Base-by-base conservation (phyloP, 768 basidiomycete species). In the Leccinum longicurvipes region DNA sequence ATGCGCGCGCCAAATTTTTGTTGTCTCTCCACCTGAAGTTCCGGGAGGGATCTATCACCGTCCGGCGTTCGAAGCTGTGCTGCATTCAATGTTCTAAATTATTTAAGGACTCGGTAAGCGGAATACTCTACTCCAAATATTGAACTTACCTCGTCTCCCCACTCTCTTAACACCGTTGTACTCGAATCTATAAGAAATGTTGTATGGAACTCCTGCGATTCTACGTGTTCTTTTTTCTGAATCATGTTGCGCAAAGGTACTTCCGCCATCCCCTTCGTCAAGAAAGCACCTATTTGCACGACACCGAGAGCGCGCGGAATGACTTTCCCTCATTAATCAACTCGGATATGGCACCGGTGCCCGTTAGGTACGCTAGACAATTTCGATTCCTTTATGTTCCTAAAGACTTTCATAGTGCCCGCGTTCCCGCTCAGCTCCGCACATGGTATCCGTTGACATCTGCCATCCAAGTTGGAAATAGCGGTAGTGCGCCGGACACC, bases 11-110 rank as follows among this genome's bases (percentile, higher is more conserved):
- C 44, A 19, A 39, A 14, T 11, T 21, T 27, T 14, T 29, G 47
- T 50, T 28, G 56, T 55, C 54, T 41, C 47, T 15, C 28, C 25
- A 48, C 27, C 14, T 15, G 42, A 36, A 49, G 51, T 6, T 4
- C n/a, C 24, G 29, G 29, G 21, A 19, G 31, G 12, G 11, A 11
- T 48, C 47, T 10, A 3, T 9, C 23, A 19, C 24, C 8, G 31
- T 3, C 21, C 29, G 5, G 14, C 27, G 0, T 12, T 21, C 7
- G 31, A 50, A 34, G 66, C 65, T 68, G 63, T 67, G 59, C 25
- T 17, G 2, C 41, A 6, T 11, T 19, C 39, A 12, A 19, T 41
- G n/a, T 9, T 36, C 11, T 4, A 36, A 36, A 36, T 17, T 36
- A 21, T 52, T 57, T 65, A 65, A 66, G 59, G 25, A 27, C 28